Conservation (phyloP, 73 alveolate genomes). For the Diophrys appendiculata region DNA sequence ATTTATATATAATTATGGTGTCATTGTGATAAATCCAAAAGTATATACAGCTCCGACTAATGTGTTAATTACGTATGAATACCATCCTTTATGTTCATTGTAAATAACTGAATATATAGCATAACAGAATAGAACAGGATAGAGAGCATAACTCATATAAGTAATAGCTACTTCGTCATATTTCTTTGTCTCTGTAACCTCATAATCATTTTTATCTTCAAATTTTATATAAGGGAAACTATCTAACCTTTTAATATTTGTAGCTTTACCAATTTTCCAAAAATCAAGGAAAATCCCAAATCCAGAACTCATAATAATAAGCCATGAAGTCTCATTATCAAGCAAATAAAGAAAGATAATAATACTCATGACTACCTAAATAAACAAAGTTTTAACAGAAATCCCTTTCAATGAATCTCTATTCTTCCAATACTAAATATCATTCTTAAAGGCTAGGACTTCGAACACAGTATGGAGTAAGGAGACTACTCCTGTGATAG, state of each 20-base stretch:
- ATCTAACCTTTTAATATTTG: slow-evolving; percentile 40
- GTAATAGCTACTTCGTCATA: slow-evolving; percentile 80
- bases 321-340: slow-evolving; percentile 76
- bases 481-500: slow-evolving; percentile 79
- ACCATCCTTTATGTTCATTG: slow-evolving; percentile 84
- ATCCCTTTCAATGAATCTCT: slow-evolving; percentile 73
- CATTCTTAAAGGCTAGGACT: slow-evolving; percentile 86
- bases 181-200: slow-evolving; percentile 67
- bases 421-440: slow-evolving; percentile 73
- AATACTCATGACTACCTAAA: slow-evolving; percentile 37
- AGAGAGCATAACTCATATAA: slow-evolving; percentile 71
- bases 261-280: slow-evolving; percentile 75
- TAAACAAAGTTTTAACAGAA: slow-evolving; percentile 60
- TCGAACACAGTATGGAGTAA: slow-evolving; percentile 89
- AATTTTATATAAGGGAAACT: slow-evolving; percentile 64
- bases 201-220: slow-evolving; percentile 58
- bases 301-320: slow-evolving; percentile 61
- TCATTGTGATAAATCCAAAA: slow-evolving; percentile 96
- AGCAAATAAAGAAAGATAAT: slow-evolving; percentile 73
- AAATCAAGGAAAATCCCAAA: slow-evolving; percentile 62
- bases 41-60: slow-evolving; percentile 85
- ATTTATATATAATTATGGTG: slow-evolving; percentile 98
- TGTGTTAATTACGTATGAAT: slow-evolving; percentile 79
- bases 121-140: slow-evolving; percentile 75
- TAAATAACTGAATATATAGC: slow-evolving; percentile 76